These are phyloP conservation scores for Dalbergia oliveri DNA, from an alignment of 306 rosid species.

Conservation along the genomic window DNA sequence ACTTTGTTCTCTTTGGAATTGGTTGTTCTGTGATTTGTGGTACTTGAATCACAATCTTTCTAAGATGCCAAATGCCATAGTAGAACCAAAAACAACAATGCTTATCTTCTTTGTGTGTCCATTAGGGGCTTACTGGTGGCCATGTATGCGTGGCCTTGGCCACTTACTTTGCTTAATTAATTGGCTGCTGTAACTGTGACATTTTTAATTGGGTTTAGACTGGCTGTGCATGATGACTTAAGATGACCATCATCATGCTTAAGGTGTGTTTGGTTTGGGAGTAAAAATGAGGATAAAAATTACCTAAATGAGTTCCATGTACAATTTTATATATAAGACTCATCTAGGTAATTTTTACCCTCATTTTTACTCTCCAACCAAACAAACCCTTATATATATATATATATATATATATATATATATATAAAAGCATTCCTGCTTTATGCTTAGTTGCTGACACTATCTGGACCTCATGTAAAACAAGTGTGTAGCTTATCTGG, in stretches of 20 bases:
- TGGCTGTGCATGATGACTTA: background rate
- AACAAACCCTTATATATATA: too few species aligned
- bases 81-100: background rate
- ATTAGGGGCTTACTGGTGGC: background rate
- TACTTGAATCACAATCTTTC: constrained; percentile 6
- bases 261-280: too few species aligned
- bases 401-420: too few species aligned
- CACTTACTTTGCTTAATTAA: background rate
- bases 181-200: background rate
- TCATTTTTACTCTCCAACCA: too few species aligned
- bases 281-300: too few species aligned
- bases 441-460: background rate
- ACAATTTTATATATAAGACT: too few species aligned
- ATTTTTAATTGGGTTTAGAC: background rate
- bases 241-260: background rate
- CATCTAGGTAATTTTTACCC: too few species aligned
- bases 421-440: too few species aligned
- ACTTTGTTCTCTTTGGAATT: constrained; percentile 3
- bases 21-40: constrained; percentile 2
- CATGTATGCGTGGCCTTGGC: background rate
- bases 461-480: background rate
- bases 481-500: background rate
- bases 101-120: background rate
- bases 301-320: too few species aligned
- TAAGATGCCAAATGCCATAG: background rate